Evolutionary conservation across 768 basidiomycete genomes (phyloP).

Genomic region (Kwoniella shandongensis): DNA sequence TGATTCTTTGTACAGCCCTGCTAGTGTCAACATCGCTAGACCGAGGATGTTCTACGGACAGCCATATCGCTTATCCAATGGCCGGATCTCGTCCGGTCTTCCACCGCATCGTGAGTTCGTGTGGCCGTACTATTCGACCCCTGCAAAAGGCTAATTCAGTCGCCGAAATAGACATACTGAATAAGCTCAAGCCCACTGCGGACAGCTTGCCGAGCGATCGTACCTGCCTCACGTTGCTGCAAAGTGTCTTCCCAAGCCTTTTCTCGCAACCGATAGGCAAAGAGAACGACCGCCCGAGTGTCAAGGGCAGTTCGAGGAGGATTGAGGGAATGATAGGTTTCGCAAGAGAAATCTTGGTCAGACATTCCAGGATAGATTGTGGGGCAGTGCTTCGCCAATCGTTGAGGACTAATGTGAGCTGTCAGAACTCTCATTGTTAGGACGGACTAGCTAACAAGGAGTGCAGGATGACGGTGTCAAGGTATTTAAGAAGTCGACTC

Average conservation of each 20-base stretch:
- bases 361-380: constrained; percentile 29
- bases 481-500: too few relatives aligned
- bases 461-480: too few relatives aligned
- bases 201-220: constrained; percentile 58
- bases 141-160: neutral
- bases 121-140: neutral
- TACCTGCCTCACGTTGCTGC: constrained; percentile 60
- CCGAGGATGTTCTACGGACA: constrained; percentile 48
- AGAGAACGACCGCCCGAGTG: constrained; percentile 4
- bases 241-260: constrained; percentile 67
- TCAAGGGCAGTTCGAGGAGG: constrained; percentile 15
- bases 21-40: constrained; percentile 37
- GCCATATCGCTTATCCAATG: constrained; percentile 13
- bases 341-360: constrained; percentile 27
- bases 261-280: neutral
- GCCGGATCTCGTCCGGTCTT: constrained; percentile 24
- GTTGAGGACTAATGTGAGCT: too few relatives aligned
- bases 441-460: too few relatives aligned
- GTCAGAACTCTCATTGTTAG: too few relatives aligned
- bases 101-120: constrained; percentile 33
- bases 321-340: constrained; percentile 27
- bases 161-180: constrained; percentile 63
- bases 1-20: constrained; percentile 11
- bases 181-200: constrained; percentile 43
- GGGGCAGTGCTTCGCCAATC: constrained; percentile 1